Evolutionary conservation across 83 land plant genomes (phyloP).

Genomic region (Picea mariana): DNA sequence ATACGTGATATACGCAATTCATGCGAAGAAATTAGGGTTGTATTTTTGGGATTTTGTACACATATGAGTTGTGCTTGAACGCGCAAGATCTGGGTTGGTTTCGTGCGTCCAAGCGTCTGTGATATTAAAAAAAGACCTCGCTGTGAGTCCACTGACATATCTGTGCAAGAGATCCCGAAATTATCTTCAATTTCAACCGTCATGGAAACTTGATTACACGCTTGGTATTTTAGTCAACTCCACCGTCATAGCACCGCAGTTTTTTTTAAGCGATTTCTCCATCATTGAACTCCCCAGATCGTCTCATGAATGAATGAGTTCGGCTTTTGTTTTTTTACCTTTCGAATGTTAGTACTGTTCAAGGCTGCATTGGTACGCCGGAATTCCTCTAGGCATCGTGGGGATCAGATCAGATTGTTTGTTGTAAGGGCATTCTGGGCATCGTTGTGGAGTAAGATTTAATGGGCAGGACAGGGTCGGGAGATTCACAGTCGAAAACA

Average conservation of each 20-base stretch:
- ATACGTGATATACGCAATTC: too few species aligned
- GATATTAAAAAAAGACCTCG: too few species aligned
- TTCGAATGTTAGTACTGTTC: not conserved
- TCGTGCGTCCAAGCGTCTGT: too few species aligned
- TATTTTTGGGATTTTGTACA: too few species aligned
- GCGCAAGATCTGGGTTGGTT: too few species aligned
- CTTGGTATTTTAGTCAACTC: not conserved
- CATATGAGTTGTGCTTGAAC: too few species aligned
- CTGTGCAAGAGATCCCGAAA: constrained; percentile 10
- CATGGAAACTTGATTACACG: not conserved
- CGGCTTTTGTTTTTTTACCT: too few species aligned
- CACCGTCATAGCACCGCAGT: not conserved
- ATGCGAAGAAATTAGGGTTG: too few species aligned
- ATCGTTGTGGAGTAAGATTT: not conserved
- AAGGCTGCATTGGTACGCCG: not conserved
- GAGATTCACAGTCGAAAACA: not conserved
- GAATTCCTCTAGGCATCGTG: not conserved
- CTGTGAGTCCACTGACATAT: not conserved
- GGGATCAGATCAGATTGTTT: not conserved
- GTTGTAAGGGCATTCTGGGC: not conserved
- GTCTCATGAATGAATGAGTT: not conserved
- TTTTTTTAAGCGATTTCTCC: not conserved
- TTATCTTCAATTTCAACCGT: not conserved
- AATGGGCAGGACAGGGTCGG: not conserved
- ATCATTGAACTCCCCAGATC: not conserved